Evolutionary conservation across 768 basidiomycete genomes (phyloP).

Genomic region (Podaxis sp.): DNA sequence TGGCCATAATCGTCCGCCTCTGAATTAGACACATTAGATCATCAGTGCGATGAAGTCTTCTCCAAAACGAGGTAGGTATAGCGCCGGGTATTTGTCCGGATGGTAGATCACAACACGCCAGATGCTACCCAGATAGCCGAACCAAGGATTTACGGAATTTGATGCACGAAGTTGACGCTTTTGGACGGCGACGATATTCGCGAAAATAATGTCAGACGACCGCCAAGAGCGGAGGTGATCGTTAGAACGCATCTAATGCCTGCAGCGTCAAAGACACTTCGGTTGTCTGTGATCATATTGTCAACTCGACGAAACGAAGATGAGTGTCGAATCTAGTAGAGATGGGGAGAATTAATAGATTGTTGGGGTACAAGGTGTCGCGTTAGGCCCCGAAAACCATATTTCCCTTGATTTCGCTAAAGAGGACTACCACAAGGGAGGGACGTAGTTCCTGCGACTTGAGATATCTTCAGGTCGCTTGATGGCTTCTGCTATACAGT

Average conservation of each 20-base stretch:
- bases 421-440: neutral
- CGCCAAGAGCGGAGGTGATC: conserved; percentile 8
- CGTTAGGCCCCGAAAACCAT: neutral
- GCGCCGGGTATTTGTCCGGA: conserved; percentile 8
- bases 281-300: neutral
- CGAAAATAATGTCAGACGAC: neutral
- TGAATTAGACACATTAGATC: conserved; percentile 5
- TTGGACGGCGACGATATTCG: neutral
- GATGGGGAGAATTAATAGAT: neutral
- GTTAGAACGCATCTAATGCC: neutral
- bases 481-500: neutral
- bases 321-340: neutral
- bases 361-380: neutral
- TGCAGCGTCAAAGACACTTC: neutral
- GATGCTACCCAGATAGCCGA: conserved; percentile 11
- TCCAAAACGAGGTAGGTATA: neutral
- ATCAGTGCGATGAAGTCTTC: neutral
- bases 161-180: conserved; percentile 9
- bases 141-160: conserved; percentile 3
- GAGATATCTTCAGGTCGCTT: neutral
- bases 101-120: neutral
- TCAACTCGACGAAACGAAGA: neutral
- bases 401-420: neutral
- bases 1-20: conserved; percentile 2
- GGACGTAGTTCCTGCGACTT: neutral